phyloP scores from a whole-genome alignment of 2,329 filamentous ascomycete species.

The Didymella pomorum region DNA sequence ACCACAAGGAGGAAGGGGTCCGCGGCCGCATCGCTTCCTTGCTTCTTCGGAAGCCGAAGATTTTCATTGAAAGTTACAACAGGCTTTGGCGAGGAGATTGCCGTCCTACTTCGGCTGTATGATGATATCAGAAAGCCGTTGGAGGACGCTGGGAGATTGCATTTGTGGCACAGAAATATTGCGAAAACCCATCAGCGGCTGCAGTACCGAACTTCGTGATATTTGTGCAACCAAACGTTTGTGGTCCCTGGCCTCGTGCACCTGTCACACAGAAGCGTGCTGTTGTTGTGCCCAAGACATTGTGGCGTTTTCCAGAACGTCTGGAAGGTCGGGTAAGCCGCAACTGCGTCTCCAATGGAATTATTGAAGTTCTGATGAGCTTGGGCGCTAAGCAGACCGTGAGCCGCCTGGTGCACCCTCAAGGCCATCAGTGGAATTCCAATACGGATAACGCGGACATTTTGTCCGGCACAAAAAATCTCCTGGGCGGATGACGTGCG shows the following conservation, averaged over 20 bases:
- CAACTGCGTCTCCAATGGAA: slow-evolving; percentile 16
- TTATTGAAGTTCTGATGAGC: slow-evolving; percentile 30
- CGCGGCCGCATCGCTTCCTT: slow-evolving; percentile 30
- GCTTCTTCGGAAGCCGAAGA: slow-evolving; percentile 27
- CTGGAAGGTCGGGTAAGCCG: slow-evolving; percentile 22
- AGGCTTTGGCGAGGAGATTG: slow-evolving; percentile 32
- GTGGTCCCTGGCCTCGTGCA: slow-evolving; percentile 20
- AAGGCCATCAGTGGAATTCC: slow-evolving; percentile 15
- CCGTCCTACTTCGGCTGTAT: slow-evolving; percentile 19
- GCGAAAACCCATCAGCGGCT: slow-evolving; percentile 6
- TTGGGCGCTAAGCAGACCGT: slow-evolving; percentile 30
- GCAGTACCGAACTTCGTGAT: slow-evolving; percentile 10
- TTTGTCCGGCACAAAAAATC: slow-evolving; percentile 36
- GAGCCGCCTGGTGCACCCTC: slow-evolving; percentile 4
- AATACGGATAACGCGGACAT: slow-evolving; percentile 30
- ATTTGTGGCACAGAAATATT: slow-evolving; percentile 24
- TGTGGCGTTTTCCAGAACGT: slow-evolving; percentile 44
- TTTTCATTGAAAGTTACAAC: slow-evolving; percentile 30
- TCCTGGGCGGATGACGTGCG: slow-evolving; percentile 41
- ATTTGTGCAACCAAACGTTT: slow-evolving; percentile 15
- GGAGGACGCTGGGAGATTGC: slow-evolving; percentile 25
- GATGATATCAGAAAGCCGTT: slow-evolving; percentile 42
- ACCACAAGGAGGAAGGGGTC: slow-evolving; percentile 24
- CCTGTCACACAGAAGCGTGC: slow-evolving; percentile 23
- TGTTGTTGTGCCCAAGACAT: slow-evolving; percentile 17